Evolutionary conservation across 2,329 filamentous ascomycete genomes (phyloP).

Genomic region (Trichophyton simii): DNA sequence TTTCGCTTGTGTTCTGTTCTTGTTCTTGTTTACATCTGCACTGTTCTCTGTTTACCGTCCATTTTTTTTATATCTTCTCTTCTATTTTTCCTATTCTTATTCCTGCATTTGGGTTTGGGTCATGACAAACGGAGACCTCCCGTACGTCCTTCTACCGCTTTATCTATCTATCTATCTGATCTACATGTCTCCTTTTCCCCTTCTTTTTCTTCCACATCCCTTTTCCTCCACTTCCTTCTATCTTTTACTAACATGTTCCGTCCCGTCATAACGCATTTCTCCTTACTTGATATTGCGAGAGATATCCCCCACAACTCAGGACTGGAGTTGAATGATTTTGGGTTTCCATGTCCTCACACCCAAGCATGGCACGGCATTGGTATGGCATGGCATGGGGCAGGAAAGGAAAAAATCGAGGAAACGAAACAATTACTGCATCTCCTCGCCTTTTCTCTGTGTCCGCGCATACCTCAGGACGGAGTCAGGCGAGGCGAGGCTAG

Average conservation of each 20-base stretch:
- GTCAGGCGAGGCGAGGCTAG: no score
- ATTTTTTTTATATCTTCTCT: neutral
- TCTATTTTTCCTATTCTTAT: neutral
- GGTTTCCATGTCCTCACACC: no score
- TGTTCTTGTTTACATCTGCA: neutral
- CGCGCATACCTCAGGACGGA: neutral
- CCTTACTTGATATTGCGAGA: neutral
- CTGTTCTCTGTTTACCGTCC: neutral
- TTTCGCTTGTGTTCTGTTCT: neutral
- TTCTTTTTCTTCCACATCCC: neutral
- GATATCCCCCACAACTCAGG: neutral
- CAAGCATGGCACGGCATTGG: no score
- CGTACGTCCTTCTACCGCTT: neutral
- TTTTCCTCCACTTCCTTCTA: neutral
- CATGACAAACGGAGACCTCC: neutral
- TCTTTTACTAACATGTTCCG: neutral
- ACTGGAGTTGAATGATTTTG: neutral
- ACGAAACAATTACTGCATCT: neutral
- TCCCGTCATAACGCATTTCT: neutral
- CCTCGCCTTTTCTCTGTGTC: neutral
- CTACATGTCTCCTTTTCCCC: neutral
- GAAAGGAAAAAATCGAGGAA: neutral
- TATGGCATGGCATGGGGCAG: neutral
- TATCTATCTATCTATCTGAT: no score
- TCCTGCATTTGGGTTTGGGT: constrained; percentile 3